Conservation (phyloP, 345 rosid genomes). For the Eucalyptus paniculata region DNA sequence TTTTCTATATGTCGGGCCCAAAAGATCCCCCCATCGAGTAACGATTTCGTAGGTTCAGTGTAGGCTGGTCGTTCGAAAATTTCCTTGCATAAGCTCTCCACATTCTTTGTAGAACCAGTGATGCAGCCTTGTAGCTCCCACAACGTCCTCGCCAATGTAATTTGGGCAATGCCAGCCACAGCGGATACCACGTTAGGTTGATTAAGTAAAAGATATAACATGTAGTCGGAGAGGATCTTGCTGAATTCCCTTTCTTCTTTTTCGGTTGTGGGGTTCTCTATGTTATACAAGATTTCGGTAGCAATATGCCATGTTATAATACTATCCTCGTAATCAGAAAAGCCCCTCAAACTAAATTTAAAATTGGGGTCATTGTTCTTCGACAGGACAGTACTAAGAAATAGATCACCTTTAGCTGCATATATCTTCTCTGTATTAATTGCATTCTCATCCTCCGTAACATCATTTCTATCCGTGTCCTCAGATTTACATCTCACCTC, state of each 20-base stretch:
- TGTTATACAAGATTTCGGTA: not conserved
- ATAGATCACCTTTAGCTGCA: not conserved
- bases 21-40: no score
- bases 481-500: not conserved
- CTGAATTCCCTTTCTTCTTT: not conserved
- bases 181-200: not conserved
- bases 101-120: no score
- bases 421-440: not conserved
- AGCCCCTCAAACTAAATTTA: no score
- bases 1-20: no score
- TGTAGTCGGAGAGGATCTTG: not conserved
- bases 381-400: not conserved
- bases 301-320: not conserved
- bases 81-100: no score
- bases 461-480: no score
- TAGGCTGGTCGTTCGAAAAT: rapidly evolving
- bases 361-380: no score
- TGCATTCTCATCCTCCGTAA: no score
- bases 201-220: not conserved
- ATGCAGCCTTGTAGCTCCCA: no score
- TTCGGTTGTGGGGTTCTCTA: not conserved
- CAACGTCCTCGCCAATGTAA: not conserved
- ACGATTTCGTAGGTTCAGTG: no score
- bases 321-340: not conserved
- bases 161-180: not conserved